Base-by-base conservation (phyloP, 2,329 filamentous ascomycete genomes). In the Aphanoascus verrucosus region DNA sequence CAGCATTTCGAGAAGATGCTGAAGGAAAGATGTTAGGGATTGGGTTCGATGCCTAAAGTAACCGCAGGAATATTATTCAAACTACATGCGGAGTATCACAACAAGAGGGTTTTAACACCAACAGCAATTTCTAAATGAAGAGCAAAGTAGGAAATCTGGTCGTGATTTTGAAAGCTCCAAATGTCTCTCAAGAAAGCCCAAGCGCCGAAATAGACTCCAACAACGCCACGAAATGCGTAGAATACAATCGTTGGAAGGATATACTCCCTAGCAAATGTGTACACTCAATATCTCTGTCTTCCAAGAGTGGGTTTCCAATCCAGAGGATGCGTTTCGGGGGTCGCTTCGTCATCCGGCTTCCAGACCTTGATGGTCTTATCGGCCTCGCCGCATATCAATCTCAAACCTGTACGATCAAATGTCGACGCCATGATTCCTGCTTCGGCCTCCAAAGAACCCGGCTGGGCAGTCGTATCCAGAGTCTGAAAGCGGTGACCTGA, bases 341-440 rank as follows among this genome's bases (percentile, higher is more conserved):
- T 96, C 15, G 93, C 93, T 51, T 85, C 81, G 45, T 94, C 88
- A 67, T 98, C 93, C 61, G 85, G 86, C 69, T 90, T 94, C 93
- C 93, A 98, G 55, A 98, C 82, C 79, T 98, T 97, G 69, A 96
- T 95, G 0, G 90, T 95, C 78, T 98, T 98, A 68, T 98, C 93
- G 5, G 89, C 88, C 72, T 98, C 93, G 44, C 94, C 94, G 17
- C 86, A 90, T 58, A 98, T 94, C 61, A 98, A 74, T 61, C 93
- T 81, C 64, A 96, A 66, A 0, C 93, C 93, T 0, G 90, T 95
- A 56, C 80, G 80, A 65, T 98, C 93, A 65, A 94, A 98, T 0
- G 85, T 95, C 12, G 87, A 89, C 65, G 86, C 88, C 85, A 98
- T 95, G 61, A 98, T 82, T 51, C 94, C 94, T 5, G 88, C 84